Percentiles rank a stretch among this genome's conserved stretches.
phyloP scores from a whole-genome alignment of 345 rosid genomes.

The Turritis glabra region DNA sequence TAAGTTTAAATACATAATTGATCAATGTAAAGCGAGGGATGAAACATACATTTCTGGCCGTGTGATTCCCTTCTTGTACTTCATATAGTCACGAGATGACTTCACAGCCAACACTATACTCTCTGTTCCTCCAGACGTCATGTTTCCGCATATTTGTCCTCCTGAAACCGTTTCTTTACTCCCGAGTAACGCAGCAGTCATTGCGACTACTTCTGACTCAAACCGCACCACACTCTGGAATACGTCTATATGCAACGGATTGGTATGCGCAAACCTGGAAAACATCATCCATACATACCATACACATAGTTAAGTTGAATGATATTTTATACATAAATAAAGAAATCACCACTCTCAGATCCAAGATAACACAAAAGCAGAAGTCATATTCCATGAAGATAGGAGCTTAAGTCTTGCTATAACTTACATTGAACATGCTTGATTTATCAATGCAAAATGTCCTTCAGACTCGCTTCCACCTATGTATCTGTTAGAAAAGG shows the following conservation, averaged over 20 bases:
- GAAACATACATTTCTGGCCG: conserved; percentile 80
- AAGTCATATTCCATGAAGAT: neutral
- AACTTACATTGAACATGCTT: conserved; percentile 97
- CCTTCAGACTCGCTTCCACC: conserved; percentile 90
- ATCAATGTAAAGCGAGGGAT: neutral
- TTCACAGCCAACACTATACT: conserved; percentile 93
- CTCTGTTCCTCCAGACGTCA: conserved; percentile 99
- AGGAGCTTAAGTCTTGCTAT: neutral
- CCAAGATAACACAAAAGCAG: neutral
- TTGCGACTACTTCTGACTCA: conserved; percentile 96
- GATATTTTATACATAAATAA: neutral
- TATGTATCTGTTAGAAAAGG: conserved; percentile 63
- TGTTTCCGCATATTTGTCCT: conserved; percentile 92
- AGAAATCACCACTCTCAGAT: neutral
- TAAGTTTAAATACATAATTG: neutral
- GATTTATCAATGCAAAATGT: conserved; percentile 87
- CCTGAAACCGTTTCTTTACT: conserved; percentile 71
- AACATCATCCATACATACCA: conserved; percentile 21
- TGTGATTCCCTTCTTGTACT: conserved; percentile 74
- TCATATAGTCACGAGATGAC: conserved; percentile 95
- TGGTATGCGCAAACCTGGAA: conserved; percentile 94
- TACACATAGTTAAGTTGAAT: conserved; percentile 8
- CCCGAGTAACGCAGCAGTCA: conserved; percentile 89
- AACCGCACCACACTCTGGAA: conserved; percentile 82
- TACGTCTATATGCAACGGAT: conserved; percentile 86